A percentile compares a stretch with the other conserved stretches of the same genome.
phyloP scores from a whole-genome alignment of 2,329 filamentous ascomycete species.

The Bipolaris oryzae region DNA sequence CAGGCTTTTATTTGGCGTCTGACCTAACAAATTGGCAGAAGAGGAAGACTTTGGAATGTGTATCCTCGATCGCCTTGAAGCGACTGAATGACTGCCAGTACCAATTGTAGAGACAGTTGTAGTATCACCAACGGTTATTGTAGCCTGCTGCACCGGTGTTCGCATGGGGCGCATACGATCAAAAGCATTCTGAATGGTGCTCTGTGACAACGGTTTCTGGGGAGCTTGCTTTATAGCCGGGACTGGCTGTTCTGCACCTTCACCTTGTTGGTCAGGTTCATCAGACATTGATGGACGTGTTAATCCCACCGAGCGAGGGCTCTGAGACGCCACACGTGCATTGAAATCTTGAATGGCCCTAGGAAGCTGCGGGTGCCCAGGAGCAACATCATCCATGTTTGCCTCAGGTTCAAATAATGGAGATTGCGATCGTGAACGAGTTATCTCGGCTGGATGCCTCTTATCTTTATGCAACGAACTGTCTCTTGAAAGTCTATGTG shows the following conservation, averaged over 20 bases:
- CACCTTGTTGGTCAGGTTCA: conserved; percentile 13
- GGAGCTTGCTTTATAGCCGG: conserved; percentile 39
- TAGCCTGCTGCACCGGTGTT: conserved; percentile 67
- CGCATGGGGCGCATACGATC: conserved; percentile 70
- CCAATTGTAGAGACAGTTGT: conserved; percentile 71
- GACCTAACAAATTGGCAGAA: conserved; percentile 34
- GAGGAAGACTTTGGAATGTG: conserved; percentile 48
- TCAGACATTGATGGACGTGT: conserved; percentile 16
- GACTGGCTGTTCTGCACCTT: conserved; percentile 33
- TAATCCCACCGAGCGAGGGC: conserved; percentile 27
- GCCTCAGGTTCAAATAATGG: conserved; percentile 33
- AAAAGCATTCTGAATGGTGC: conserved; percentile 64
- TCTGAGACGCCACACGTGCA: conserved; percentile 44
- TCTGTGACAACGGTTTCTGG: conserved; percentile 42
- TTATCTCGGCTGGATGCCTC: neutral
- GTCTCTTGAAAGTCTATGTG: conserved; percentile 15
- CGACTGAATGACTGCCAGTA: conserved; percentile 48
- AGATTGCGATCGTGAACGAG: conserved; percentile 19
- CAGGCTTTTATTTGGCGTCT: conserved; percentile 39
- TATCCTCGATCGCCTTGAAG: conserved; percentile 56
- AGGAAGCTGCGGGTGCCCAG: conserved; percentile 18
- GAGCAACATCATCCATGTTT: conserved; percentile 8
- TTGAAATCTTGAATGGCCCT: conserved; percentile 50
- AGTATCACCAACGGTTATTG: conserved; percentile 74
- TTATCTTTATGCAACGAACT: conserved; percentile 2